Conservation (phyloP, 1,139 yeast species). For the Nakaseomyces uthaithaninus region DNA sequence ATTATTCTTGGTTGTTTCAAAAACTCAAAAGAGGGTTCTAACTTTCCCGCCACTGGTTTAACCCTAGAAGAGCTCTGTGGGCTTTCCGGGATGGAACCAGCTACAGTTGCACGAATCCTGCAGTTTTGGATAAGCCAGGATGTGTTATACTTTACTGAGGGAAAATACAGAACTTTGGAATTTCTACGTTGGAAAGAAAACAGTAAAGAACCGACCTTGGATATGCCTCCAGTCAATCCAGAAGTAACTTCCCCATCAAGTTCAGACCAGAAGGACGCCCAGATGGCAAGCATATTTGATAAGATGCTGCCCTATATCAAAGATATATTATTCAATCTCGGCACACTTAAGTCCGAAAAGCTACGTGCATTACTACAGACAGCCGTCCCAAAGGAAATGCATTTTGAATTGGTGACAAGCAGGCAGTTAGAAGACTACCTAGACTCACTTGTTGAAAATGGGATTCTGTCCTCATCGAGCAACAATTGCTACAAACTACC, state of each 20-base stretch:
- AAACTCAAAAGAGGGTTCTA: slow-evolving; percentile 21
- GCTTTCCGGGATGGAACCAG: slow-evolving; percentile 27
- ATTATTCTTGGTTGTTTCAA: slow-evolving; percentile 51
- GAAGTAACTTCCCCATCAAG: not conserved
- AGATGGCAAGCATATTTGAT: not conserved
- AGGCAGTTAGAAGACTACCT: slow-evolving; percentile 37
- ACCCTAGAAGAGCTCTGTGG: slow-evolving; percentile 31
- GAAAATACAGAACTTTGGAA: slow-evolving; percentile 20
- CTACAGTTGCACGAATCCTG: slow-evolving; percentile 34
- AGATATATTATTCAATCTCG: slow-evolving; percentile 51
- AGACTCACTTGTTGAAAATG: slow-evolving; percentile 38
- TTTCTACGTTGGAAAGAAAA: slow-evolving; percentile 14
- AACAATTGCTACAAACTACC: slow-evolving; percentile 2
- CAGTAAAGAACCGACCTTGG: not conserved
- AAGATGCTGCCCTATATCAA: slow-evolving; percentile 38
- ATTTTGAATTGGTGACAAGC: slow-evolving; percentile 32
- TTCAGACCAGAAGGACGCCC: not conserved
- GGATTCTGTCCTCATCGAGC: slow-evolving; percentile 11
- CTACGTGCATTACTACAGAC: slow-evolving; percentile 47
- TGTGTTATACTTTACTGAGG: slow-evolving; percentile 33
- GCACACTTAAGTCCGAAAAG: slow-evolving; percentile 40
- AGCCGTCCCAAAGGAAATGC: slow-evolving; percentile 46
- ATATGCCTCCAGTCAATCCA: not conserved
- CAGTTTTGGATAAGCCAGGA: slow-evolving; percentile 51
- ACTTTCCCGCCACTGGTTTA: slow-evolving; percentile 17